phyloP scores from a whole-genome alignment of 495 filamentous ascomycete genomes.

The Lepidopterella palustris region DNA sequence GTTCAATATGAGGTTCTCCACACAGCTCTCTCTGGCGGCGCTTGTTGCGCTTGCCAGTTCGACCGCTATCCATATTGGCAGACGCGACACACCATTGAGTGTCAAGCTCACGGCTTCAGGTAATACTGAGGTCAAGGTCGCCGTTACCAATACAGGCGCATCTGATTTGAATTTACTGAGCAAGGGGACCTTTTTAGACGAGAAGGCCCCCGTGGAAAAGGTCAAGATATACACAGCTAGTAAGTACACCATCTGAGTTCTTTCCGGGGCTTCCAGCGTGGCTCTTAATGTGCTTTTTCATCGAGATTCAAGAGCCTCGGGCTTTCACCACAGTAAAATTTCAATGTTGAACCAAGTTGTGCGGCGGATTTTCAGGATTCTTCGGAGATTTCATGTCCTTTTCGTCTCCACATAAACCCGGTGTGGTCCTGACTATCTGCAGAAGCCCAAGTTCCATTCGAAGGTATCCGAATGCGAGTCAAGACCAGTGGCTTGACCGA shows the following conservation, averaged over 20 bases:
- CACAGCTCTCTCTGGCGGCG: slow-evolving; percentile 25
- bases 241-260: slow-evolving; percentile 39
- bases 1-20: slow-evolving; percentile 21
- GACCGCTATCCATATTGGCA: slow-evolving; percentile 41
- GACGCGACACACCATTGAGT: slow-evolving; percentile 42
- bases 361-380: too few relatives aligned
- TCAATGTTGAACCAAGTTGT: too few relatives aligned
- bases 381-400: too few relatives aligned
- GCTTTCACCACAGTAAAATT: too few relatives aligned
- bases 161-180: slow-evolving; percentile 53
- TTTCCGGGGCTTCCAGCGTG: background rate
- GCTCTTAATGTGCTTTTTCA: too few relatives aligned
- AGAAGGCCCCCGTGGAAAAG: slow-evolving; percentile 52
- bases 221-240: slow-evolving; percentile 48
- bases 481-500: slow-evolving; percentile 40
- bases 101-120: slow-evolving; percentile 49
- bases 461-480: slow-evolving; percentile 51
- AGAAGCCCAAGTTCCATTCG: slow-evolving; percentile 50
- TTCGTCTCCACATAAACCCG: too few relatives aligned
- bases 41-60: slow-evolving; percentile 44
- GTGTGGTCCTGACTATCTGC: background rate
- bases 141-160: slow-evolving; percentile 54
- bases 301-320: too few relatives aligned
- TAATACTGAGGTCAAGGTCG: slow-evolving; percentile 54
- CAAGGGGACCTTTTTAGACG: slow-evolving; percentile 56